These are phyloP conservation scores for Collybiopsis luxurians DNA, from an alignment of 768 basidiomycete genomes.

Conservation along the genomic window DNA sequence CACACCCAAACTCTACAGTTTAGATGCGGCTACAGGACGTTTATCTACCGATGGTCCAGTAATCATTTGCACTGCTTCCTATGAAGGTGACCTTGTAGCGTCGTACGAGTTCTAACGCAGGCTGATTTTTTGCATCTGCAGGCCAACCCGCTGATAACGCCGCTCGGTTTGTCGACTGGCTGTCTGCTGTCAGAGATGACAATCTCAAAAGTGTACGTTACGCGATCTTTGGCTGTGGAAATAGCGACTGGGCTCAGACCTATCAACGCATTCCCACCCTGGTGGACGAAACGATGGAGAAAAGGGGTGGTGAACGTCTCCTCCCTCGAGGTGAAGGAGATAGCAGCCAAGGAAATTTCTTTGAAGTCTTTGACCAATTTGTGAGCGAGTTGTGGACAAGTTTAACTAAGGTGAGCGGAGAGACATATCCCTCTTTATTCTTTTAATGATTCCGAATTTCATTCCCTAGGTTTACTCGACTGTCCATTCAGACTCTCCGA, in stretches of 20 bases:
- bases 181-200: conserved; percentile 25
- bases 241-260: conserved; percentile 46
- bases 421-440: neutral
- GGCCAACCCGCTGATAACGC: conserved; percentile 50
- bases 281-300: conserved; percentile 32
- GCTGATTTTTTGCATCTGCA: conserved; percentile 4
- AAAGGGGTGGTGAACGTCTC: conserved; percentile 34
- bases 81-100: conserved; percentile 31
- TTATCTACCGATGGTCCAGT: conserved; percentile 43
- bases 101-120: neutral
- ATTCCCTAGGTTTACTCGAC: conserved; percentile 29
- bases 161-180: conserved; percentile 39
- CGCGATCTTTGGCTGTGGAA: conserved; percentile 49
- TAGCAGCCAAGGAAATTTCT: conserved; percentile 38
- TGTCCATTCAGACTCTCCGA: conserved; percentile 12
- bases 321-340: conserved; percentile 38
- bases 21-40: conserved; percentile 35
- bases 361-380: conserved; percentile 43
- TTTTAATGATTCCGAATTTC: neutral
- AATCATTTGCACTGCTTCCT: conserved; percentile 44
- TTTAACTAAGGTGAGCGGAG: conserved; percentile 27
- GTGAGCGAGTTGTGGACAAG: conserved; percentile 35
- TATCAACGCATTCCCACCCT: conserved; percentile 44
- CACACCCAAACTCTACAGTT: conserved; percentile 31
- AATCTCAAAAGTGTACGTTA: conserved; percentile 32